Conservation (phyloP, 108 stramenopile genomes). For the Cyclostephanos invisitatus region DNA sequence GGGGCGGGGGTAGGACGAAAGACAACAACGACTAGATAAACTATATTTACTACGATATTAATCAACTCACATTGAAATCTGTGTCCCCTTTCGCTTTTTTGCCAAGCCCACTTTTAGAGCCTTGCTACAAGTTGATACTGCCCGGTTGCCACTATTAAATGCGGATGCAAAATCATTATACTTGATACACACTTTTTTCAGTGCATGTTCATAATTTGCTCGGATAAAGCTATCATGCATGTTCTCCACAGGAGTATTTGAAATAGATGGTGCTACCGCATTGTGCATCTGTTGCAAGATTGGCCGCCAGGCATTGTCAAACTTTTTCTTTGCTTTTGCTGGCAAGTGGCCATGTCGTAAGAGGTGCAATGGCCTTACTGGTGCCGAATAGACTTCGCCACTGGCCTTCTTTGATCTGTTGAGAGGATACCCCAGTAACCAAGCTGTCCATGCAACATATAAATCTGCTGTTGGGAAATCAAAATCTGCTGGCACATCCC, state of each 20-base stretch:
- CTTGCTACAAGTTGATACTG: not conserved
- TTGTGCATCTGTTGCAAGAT: not conserved
- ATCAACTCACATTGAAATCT: not conserved
- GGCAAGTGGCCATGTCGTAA: not conserved
- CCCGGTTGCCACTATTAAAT: not conserved
- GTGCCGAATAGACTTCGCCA: not conserved
- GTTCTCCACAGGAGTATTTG: not conserved
- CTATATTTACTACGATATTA: too few relatives aligned
- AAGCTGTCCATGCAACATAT: conserved; percentile 5
- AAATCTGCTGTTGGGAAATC: conserved; percentile 2
- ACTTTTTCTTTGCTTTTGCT: not conserved
- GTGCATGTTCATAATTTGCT: not conserved
- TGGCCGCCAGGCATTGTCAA: conserved; percentile 3
- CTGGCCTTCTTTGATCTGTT: not conserved
- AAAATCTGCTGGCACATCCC: conserved; percentile 1
- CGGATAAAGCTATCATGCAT: not conserved
- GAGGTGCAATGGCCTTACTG: not conserved
- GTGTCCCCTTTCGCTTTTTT: conserved; percentile 1
- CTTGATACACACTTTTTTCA: not conserved
- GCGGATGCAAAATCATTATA: not conserved
- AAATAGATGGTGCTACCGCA: too few relatives aligned
- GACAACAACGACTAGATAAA: too few relatives aligned
- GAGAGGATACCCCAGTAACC: not conserved
- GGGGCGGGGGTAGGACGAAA: too few relatives aligned
- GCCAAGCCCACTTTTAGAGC: not conserved